Conservation (phyloP, 2,329 filamentous ascomycete genomes). For the Trichoderma endophyticum region DNA sequence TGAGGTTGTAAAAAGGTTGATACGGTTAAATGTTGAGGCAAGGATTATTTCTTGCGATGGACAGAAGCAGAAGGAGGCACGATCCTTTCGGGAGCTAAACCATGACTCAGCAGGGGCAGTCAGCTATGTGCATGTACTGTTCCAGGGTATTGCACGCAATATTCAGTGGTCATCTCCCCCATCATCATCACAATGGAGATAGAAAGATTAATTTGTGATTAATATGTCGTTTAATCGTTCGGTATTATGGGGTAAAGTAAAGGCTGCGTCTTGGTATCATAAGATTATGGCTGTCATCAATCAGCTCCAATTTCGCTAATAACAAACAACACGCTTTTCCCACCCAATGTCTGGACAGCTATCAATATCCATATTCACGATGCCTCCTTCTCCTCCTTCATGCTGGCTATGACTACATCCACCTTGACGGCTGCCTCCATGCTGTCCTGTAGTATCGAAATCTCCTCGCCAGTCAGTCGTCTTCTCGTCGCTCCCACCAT, state of each 20-base stretch:
- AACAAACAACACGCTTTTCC: neutral
- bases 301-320: neutral
- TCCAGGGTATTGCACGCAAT: neutral
- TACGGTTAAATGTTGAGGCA: neutral
- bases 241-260: neutral
- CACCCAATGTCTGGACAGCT: neutral
- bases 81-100: neutral
- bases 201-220: neutral
- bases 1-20: neutral
- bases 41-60: neutral
- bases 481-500: constrained; percentile 29
- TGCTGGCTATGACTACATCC: neutral
- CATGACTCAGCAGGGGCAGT: neutral
- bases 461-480: constrained; percentile 5
- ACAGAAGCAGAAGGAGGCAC: neutral
- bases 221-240: neutral
- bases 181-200: neutral
- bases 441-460: neutral
- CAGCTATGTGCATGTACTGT: neutral
- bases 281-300: neutral
- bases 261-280: neutral
- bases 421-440: constrained; percentile 9
- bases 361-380: neutral
- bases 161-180: neutral
- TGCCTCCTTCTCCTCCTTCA: neutral